These are phyloP conservation scores for Xerocomellus dryophilus DNA, from an alignment of 768 basidiomycete species.

Conservation along the genomic window DNA sequence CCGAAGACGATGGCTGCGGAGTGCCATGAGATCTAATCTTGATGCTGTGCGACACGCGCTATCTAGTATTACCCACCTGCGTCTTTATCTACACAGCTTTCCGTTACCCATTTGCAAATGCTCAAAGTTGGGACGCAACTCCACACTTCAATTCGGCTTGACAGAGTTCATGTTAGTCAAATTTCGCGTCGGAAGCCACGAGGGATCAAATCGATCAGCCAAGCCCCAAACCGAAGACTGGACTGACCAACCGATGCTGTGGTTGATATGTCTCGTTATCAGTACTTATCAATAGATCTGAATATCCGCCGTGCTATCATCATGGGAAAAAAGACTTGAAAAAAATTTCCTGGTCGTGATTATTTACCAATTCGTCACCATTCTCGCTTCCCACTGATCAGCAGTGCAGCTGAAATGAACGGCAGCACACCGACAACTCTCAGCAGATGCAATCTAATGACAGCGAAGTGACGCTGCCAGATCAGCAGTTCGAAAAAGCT, in stretches of 20 bases:
- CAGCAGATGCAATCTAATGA: slow-evolving; percentile 6
- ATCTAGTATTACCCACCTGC: no score
- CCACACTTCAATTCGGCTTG: no score
- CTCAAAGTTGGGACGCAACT: no score
- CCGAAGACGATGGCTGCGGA: background rate
- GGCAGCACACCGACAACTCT: background rate
- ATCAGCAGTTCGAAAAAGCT: background rate
- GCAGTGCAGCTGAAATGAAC: no score
- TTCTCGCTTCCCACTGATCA: background rate
- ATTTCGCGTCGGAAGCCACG: background rate
- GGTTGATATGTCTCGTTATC: background rate
- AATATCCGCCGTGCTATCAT: background rate
- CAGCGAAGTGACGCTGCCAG: background rate
- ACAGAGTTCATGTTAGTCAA: background rate
- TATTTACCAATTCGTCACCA: background rate
- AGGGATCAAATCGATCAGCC: background rate
- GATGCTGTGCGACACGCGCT: no score
- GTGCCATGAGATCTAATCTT: no score
- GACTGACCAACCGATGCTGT: background rate
- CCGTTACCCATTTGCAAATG: no score
- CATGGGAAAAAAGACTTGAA: background rate
- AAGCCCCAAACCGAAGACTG: background rate
- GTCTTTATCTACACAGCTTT: no score
- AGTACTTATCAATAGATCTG: slow-evolving; percentile 2
- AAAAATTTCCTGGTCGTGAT: background rate